Conservation (phyloP, 2,329 filamentous ascomycete species). For the Reticulascus tulasneorum region DNA sequence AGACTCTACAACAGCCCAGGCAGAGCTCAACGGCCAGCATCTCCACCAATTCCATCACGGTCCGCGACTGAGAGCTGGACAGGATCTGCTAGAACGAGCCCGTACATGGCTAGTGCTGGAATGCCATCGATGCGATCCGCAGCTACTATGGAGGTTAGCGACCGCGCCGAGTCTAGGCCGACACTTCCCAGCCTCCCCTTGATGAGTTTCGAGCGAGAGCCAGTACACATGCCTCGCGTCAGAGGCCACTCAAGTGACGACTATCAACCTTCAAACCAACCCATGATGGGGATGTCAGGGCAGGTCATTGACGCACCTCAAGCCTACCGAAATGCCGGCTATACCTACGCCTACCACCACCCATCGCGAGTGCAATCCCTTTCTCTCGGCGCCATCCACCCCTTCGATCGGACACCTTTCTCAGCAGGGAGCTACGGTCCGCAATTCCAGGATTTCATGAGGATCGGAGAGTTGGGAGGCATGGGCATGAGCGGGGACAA, state of each 20-base stretch:
- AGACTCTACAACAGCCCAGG: slow-evolving; percentile 39
- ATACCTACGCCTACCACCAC: slow-evolving; percentile 38
- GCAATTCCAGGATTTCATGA: slow-evolving; percentile 39
- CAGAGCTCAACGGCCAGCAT: slow-evolving; percentile 27
- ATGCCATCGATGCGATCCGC: slow-evolving; percentile 27
- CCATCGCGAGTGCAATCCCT: slow-evolving; percentile 41
- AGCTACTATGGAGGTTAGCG: slow-evolving; percentile 25
- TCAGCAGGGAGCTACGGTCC: slow-evolving; percentile 35
- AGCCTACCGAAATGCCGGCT: slow-evolving; percentile 28
- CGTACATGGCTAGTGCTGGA: slow-evolving; percentile 25
- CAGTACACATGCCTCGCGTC: slow-evolving; percentile 24
- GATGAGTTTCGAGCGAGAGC: slow-evolving; percentile 32
- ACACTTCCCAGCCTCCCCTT: slow-evolving; percentile 39
- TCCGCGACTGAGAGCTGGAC: slow-evolving; percentile 31
- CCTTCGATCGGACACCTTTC: slow-evolving; percentile 41
- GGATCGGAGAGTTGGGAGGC: slow-evolving; percentile 34
- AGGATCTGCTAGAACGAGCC: slow-evolving; percentile 27
- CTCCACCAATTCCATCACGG: slow-evolving; percentile 25
- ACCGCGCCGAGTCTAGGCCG: slow-evolving; percentile 30
- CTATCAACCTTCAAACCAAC: slow-evolving; percentile 26
- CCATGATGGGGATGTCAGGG: slow-evolving; percentile 21
- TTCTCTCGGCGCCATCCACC: slow-evolving; percentile 38
- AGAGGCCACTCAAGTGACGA: slow-evolving; percentile 31
- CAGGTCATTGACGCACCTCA: slow-evolving; percentile 26
- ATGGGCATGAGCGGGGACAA: slow-evolving; percentile 36